Conservation (phyloP, 805 yeast species). For the Brettanomyces custersianus region DNA sequence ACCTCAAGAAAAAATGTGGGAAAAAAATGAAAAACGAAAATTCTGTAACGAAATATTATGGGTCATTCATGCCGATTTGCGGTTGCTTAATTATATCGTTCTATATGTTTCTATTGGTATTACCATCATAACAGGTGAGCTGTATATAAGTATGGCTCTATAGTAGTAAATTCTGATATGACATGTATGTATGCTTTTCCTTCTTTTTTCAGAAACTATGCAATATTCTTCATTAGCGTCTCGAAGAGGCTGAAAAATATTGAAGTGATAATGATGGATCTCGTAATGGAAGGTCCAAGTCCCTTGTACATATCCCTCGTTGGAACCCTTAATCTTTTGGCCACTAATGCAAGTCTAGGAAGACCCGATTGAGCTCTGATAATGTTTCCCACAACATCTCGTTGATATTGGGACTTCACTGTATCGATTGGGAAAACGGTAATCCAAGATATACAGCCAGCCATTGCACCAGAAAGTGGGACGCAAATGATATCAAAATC, state of each 20-base stretch:
- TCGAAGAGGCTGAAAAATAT: slow-evolving; percentile 71
- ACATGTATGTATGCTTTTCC: neutral
- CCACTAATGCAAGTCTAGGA: slow-evolving; percentile 28
- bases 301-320: slow-evolving; percentile 61
- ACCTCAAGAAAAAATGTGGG: too few relatives aligned
- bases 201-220: too few relatives aligned
- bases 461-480: slow-evolving; percentile 67
- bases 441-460: slow-evolving; percentile 72
- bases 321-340: slow-evolving; percentile 29
- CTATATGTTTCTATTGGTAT: too few relatives aligned
- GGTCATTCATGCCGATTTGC: too few relatives aligned
- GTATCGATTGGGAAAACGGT: slow-evolving; percentile 77
- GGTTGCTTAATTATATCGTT: too few relatives aligned
- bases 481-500: slow-evolving; percentile 26
- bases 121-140: neutral
- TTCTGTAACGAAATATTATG: too few relatives aligned
- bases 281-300: slow-evolving; percentile 59
- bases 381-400: slow-evolving; percentile 64
- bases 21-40: too few relatives aligned
- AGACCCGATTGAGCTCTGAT: slow-evolving; percentile 41
- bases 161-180: too few relatives aligned
- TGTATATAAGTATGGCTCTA: too few relatives aligned
- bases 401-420: slow-evolving; percentile 63
- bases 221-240: slow-evolving; percentile 48
- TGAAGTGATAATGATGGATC: slow-evolving; percentile 68